These are phyloP conservation scores for Herpetomonas samuelpessoai DNA, from an alignment of 208 protist species.

Conservation along the genomic window DNA sequence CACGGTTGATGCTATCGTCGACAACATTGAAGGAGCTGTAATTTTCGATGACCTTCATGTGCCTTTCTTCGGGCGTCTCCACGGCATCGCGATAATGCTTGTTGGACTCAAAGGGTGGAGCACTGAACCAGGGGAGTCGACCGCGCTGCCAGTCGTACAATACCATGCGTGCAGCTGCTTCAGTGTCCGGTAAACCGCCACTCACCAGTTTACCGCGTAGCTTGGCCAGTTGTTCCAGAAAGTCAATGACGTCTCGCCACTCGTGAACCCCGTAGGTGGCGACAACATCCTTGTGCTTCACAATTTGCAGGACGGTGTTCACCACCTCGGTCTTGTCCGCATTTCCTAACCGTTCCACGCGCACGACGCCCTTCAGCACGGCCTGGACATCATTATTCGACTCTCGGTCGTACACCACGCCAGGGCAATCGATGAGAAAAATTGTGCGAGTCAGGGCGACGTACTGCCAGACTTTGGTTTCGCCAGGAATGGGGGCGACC, in stretches of 20 bases:
- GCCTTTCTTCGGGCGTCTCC: slow-evolving; percentile 57
- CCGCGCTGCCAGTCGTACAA: slow-evolving; percentile 98
- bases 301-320: slow-evolving; percentile 91
- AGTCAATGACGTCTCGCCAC: slow-evolving; percentile 95
- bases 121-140: slow-evolving; percentile 95
- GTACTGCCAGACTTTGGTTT: slow-evolving; percentile 99
- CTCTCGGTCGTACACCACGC: slow-evolving; percentile 95
- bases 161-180: slow-evolving; percentile 95
- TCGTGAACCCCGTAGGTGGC: slow-evolving; percentile 94
- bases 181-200: slow-evolving; percentile 94
- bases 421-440: slow-evolving; percentile 99
- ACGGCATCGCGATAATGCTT: slow-evolving; percentile 82
- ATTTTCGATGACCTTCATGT: slow-evolving; percentile 89
- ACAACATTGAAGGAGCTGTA: slow-evolving; percentile 83
- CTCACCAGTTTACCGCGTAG: slow-evolving; percentile 94
- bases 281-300: slow-evolving; percentile 96
- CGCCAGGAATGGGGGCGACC: slow-evolving; percentile 99
- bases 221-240: slow-evolving; percentile 95
- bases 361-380: slow-evolving; percentile 98
- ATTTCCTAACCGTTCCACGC: slow-evolving; percentile 89
- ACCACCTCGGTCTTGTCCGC: slow-evolving; percentile 95
- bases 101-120: slow-evolving; percentile 90
- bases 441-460: slow-evolving; percentile 98
- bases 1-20: slow-evolving; percentile 61
- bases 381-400: slow-evolving; percentile 96